Percentiles rank a stretch among this genome's conserved stretches.
phyloP scores from a whole-genome alignment of 768 basidiomycete genomes.

The Thelephora aurantiotincta region DNA sequence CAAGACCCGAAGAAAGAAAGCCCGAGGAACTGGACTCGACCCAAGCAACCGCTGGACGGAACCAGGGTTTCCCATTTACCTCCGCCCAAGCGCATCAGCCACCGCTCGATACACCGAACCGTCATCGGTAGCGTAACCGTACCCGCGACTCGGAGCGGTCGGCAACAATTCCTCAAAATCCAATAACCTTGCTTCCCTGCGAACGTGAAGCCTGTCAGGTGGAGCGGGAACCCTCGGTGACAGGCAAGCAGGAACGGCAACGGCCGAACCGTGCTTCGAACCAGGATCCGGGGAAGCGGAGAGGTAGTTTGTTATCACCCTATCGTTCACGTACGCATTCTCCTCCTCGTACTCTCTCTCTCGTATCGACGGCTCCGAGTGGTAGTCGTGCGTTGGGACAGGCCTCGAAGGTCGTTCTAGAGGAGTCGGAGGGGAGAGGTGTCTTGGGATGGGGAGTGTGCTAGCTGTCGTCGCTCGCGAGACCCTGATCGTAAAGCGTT shows the following conservation, averaged over 20 bases:
- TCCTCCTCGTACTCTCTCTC: neutral
- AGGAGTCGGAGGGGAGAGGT: neutral
- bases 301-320: constrained; percentile 12
- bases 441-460: neutral
- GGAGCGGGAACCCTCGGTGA: neutral
- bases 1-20: too few species aligned
- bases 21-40: too few species aligned
- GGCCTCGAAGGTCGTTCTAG: neutral
- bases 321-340: constrained; percentile 10
- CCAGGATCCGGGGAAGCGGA: constrained; percentile 8
- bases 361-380: neutral
- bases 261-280: too few species aligned
- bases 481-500: neutral
- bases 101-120: neutral
- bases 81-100: neutral
- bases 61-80: too few species aligned
- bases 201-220: constrained; percentile 10
- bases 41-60: too few species aligned
- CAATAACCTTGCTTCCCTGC: constrained; percentile 4
- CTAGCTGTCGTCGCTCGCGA: neutral
- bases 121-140: neutral
- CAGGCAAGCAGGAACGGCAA: constrained; percentile 7
- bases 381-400: neutral
- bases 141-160: neutral
- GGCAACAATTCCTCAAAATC: constrained; percentile 3